phyloP scores from a whole-genome alignment of 441 rosid genomes.

The Sinapis alba region DNA sequence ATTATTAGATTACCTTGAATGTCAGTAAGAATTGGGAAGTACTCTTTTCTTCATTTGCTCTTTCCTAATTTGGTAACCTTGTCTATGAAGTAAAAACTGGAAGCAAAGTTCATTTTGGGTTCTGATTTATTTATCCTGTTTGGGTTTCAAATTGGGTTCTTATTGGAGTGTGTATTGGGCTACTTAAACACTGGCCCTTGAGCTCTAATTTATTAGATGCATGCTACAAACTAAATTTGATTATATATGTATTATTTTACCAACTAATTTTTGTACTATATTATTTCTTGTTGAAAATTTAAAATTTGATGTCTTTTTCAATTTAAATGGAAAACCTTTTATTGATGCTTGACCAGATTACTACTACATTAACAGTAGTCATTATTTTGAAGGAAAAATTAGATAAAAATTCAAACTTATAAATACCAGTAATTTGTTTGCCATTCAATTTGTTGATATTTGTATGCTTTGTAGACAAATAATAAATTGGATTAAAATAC shows the following conservation, averaged over 20 bases:
- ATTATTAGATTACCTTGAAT: not conserved
- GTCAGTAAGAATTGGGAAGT: not conserved
- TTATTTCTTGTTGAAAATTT: not conserved
- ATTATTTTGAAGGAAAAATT: not conserved
- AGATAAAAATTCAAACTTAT: not conserved
- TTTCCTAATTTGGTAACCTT: not conserved
- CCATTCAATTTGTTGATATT: not conserved
- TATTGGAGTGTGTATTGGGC: not conserved
- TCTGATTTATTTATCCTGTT: not conserved
- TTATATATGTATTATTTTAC: not conserved
- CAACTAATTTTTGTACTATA: not conserved
- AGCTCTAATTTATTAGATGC: not conserved
- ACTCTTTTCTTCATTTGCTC: not conserved
- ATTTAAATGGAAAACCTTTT: not conserved
- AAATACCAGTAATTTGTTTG: not conserved
- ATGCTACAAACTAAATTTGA: not conserved
- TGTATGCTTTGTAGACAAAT: not conserved
- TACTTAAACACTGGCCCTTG: not conserved
- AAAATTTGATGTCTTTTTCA: not conserved
- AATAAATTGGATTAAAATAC: not conserved
- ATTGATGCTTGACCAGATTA: not conserved
- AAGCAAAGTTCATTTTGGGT: not conserved
- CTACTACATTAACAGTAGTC: not conserved
- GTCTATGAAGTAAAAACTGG: not conserved
- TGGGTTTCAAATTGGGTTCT: not conserved